These are phyloP conservation scores for Aspergillus brasiliensis DNA, from an alignment of 2,329 filamentous ascomycete species.

Conservation along the genomic window DNA sequence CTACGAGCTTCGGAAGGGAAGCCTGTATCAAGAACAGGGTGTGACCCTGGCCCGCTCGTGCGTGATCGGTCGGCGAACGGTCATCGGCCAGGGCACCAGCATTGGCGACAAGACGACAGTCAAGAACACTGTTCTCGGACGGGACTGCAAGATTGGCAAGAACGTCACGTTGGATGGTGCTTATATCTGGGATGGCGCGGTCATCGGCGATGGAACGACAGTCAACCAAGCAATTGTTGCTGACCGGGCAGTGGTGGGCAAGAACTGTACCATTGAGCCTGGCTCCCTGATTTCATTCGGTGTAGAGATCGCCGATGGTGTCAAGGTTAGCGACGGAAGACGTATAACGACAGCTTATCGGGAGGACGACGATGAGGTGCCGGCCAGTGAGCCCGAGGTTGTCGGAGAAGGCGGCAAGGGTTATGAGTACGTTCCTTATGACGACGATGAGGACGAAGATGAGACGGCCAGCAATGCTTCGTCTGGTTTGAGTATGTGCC, in stretches of 20 bases:
- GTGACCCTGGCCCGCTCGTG: constrained; percentile 75
- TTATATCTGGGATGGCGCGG: constrained; percentile 84
- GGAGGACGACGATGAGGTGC: constrained; percentile 46
- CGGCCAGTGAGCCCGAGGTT: constrained; percentile 52
- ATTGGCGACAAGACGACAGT: constrained; percentile 74
- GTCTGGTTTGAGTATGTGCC: constrained; percentile 39
- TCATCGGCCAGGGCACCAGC: constrained; percentile 75
- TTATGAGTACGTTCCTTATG: constrained; percentile 66
- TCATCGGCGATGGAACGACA: constrained; percentile 72
- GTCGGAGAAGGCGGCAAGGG: constrained; percentile 63
- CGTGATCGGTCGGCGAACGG: constrained; percentile 66
- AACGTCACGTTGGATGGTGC: constrained; percentile 78
- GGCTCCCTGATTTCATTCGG: constrained; percentile 80
- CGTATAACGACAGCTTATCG: constrained; percentile 50
- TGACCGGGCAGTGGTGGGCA: constrained; percentile 70
- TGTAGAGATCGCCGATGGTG: constrained; percentile 68
- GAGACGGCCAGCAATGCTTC: constrained; percentile 65
- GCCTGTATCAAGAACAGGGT: constrained; percentile 75
- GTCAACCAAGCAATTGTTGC: constrained; percentile 77
- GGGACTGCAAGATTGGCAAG: constrained; percentile 81
- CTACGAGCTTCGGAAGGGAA: constrained; percentile 70
- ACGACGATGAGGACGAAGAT: constrained; percentile 67
- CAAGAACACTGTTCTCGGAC: constrained; percentile 76
- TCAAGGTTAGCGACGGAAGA: constrained; percentile 45
- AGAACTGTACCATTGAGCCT: constrained; percentile 66